These are phyloP conservation scores for Metschnikowia henanensis DNA, from an alignment of 805 yeast species.

Conservation along the genomic window DNA sequence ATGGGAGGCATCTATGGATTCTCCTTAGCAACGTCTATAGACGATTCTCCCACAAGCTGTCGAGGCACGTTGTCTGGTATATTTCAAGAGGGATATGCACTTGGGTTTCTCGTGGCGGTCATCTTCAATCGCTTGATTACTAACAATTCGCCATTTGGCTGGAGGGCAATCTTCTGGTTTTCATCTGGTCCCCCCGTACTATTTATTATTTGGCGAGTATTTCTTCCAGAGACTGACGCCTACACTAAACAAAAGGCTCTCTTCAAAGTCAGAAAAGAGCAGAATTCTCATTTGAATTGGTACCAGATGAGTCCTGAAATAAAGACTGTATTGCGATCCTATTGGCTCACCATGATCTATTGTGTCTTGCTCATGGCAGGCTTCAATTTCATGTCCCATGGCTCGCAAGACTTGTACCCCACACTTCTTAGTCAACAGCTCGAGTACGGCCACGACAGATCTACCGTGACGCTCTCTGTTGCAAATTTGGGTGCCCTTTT, in stretches of 20 bases:
- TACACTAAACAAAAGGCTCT: constrained; percentile 30
- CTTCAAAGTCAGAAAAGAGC: constrained; percentile 8
- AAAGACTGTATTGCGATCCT: constrained; percentile 35
- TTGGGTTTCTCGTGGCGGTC: constrained; percentile 66
- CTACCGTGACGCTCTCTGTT: constrained; percentile 41
- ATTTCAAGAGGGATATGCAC: constrained; percentile 79
- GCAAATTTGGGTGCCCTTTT: constrained; percentile 43
- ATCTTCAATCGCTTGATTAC: constrained; percentile 60
- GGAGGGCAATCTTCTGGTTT: constrained; percentile 72
- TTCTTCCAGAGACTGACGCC: constrained; percentile 58
- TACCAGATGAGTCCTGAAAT: constrained; percentile 12
- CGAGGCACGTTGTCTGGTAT: constrained; percentile 64
- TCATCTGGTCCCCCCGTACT: constrained; percentile 67
- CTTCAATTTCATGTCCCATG: constrained; percentile 43
- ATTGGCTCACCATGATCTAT: constrained; percentile 64
- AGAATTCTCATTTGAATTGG: constrained; percentile 10
- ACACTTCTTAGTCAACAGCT: constrained; percentile 37
- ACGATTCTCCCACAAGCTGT: constrained; percentile 58
- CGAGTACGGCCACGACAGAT: constrained; percentile 29
- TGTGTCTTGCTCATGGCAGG: constrained; percentile 49
- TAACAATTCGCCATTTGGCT: constrained; percentile 47
- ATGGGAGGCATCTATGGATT: constrained; percentile 75
- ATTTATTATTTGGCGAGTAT: constrained; percentile 55
- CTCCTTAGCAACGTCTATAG: constrained; percentile 65
- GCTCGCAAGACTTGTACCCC: constrained; percentile 44